A percentile compares a stretch with the other conserved stretches of the same genome.
Conservation (phyloP, 2,329 filamentous ascomycete species). For the Rutstroemia sp. region DNA sequence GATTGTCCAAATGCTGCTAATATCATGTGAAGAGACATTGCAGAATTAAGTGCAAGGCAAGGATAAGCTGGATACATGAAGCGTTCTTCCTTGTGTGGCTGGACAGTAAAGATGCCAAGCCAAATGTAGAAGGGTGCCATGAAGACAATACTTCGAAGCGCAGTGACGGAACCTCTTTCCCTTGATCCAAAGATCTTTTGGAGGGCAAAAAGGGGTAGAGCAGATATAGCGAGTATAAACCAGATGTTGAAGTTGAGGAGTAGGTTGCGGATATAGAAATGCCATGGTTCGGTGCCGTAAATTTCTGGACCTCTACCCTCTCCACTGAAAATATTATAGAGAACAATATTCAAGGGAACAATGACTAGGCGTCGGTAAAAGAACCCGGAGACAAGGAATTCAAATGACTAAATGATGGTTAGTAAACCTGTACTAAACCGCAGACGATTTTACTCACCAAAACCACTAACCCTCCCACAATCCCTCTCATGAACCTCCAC, state of each 20-base stretch:
- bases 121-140: constrained; percentile 87
- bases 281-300: constrained; percentile 94
- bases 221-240: constrained; percentile 72
- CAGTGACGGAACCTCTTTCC: constrained; percentile 54
- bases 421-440: not conserved
- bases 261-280: constrained; percentile 90
- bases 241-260: constrained; percentile 92
- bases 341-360: constrained; percentile 87
- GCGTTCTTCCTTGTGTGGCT: constrained; percentile 95
- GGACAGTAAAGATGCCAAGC: constrained; percentile 82
- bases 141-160: constrained; percentile 70
- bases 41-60: constrained; percentile 80
- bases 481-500: constrained; percentile 59
- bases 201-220: constrained; percentile 66
- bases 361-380: constrained; percentile 76
- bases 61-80: constrained; percentile 99
- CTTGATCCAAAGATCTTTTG: constrained; percentile 57
- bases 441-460: constrained; percentile 29
- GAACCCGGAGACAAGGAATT: constrained; percentile 67
- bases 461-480: constrained; percentile 34
- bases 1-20: constrained; percentile 67
- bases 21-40: constrained; percentile 74
- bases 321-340: constrained; percentile 88
- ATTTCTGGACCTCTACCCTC: constrained; percentile 76
- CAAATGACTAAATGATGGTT: constrained; percentile 47